Conservation (phyloP, 352 stramenopile species). For the Stephanocyclus meneghinianus region DNA sequence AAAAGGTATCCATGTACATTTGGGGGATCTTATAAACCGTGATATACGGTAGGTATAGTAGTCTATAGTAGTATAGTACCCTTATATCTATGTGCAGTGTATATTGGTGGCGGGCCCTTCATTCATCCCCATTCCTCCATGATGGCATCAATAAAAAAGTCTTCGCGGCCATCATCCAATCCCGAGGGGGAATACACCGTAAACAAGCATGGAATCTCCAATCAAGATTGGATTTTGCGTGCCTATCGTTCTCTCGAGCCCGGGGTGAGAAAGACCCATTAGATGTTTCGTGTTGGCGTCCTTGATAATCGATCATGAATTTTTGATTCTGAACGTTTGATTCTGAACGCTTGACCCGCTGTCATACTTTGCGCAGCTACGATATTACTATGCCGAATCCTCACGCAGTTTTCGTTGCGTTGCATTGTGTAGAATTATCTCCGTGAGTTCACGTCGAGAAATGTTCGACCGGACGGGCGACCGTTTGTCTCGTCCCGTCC, state of each 20-base stretch:
- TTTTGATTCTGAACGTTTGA: neutral
- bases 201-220: constrained; percentile 4
- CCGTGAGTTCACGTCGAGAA: constrained; percentile 54
- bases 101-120: too few relatives aligned
- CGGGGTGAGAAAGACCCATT: constrained; percentile 15
- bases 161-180: neutral
- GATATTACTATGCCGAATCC: neutral
- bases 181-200: constrained; percentile 8
- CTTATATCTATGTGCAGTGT: too few relatives aligned
- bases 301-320: neutral
- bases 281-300: neutral
- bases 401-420: neutral
- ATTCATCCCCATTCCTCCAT: too few relatives aligned
- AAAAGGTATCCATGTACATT: too few relatives aligned
- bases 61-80: too few relatives aligned
- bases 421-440: constrained; percentile 51
- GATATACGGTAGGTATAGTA: too few relatives aligned
- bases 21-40: too few relatives aligned
- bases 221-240: constrained; percentile 39
- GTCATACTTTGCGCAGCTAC: neutral
- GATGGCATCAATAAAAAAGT: neutral
- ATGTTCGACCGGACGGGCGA: constrained; percentile 62
- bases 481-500: constrained; percentile 49
- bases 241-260: constrained; percentile 45
- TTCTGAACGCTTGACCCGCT: neutral